These are phyloP conservation scores for Epichloe hybrida DNA, from an alignment of 2,329 filamentous ascomycete genomes.

Conservation along the genomic window DNA sequence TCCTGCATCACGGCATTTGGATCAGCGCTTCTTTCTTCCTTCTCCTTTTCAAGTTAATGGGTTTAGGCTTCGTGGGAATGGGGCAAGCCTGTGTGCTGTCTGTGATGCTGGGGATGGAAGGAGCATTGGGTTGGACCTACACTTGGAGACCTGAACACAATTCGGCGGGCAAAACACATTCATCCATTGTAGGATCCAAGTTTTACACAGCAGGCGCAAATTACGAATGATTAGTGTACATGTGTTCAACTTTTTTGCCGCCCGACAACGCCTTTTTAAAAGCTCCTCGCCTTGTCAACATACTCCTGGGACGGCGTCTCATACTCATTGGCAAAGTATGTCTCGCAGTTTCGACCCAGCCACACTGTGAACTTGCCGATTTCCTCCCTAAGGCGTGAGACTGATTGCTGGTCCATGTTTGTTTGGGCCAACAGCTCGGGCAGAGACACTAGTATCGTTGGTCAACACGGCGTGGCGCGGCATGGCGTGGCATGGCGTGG, in stretches of 20 bases:
- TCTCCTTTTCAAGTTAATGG: no score
- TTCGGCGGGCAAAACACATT: no score
- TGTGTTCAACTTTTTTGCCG: not conserved
- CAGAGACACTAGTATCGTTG: conserved; percentile 51
- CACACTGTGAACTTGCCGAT: conserved; percentile 75
- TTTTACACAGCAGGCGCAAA: no score
- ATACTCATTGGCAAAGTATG: conserved; percentile 68
- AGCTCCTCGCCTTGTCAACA: conserved; percentile 48
- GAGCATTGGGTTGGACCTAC: no score
- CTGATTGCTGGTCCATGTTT: conserved; percentile 91
- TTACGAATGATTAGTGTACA: no score
- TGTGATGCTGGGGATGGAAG: no score
- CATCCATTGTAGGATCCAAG: no score
- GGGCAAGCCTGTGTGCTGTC: no score
- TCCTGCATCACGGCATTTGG: no score
- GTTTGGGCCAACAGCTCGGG: conserved; percentile 93
- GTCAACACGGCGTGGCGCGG: not conserved
- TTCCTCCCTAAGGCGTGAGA: conserved; percentile 79
- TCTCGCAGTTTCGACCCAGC: conserved; percentile 62
- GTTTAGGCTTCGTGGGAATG: no score
- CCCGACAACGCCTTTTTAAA: conserved; percentile 14
- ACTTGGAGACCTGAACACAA: no score
- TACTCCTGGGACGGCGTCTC: conserved; percentile 61
- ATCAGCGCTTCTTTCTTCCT: not conserved
- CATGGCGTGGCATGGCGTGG: no score